Evolutionary conservation across 2,329 filamentous ascomycete species (phyloP), one percentile per base, ranked within the genome.

Genomic region (Purpureocillium lavendulum): DNA sequence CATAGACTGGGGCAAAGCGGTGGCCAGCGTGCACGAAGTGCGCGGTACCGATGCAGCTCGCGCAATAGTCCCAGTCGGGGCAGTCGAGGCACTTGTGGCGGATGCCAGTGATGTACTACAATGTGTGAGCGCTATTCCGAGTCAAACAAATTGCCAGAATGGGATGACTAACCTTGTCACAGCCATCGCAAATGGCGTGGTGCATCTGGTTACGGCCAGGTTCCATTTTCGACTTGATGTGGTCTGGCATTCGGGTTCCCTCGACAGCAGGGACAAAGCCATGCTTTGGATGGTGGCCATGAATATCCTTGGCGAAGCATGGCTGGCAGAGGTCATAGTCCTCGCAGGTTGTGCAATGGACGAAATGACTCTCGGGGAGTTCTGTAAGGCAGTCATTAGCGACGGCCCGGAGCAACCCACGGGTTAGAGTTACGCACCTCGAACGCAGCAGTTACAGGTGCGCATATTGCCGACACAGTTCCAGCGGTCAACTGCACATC

Each of bases 51-150:
- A 87, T 62, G 63, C 94, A 98, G 8, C 77, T 69, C 17, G 75
- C 73, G 70, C 92, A 98, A 66, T 86, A 97, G 56, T 98, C 92
- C 84, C 87, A 98, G 62, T 98, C 92, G 33, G 94, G 92, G 69
- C 92, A 98, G 59, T 87, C 82, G 48, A 97, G 72, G 61, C 92
- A 98, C 73, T 98, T 98, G 76, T 97, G 84, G 51, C 92, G 90
- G 41, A 95, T 74, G 51, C 92, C 94, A 51, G 75, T 72, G 54
- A 98, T 92, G 60, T 79, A 80, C 73, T 56, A 30, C 13, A 24
- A 30, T 11, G 15, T 14, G 35, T 45, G 31, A 43, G 40, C 18
- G n/a, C n/a, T n/a, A n/a, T 14, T 6, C 6, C 11, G 6, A 6
- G 13, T 12, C 29, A 30, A 14, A 12, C 7, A 12, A 7, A 6